Evolutionary conservation across 2,329 filamentous ascomycete species (phyloP), one percentile per base, ranked within the genome.

Genomic region (Chaetomium globosum): DNA sequence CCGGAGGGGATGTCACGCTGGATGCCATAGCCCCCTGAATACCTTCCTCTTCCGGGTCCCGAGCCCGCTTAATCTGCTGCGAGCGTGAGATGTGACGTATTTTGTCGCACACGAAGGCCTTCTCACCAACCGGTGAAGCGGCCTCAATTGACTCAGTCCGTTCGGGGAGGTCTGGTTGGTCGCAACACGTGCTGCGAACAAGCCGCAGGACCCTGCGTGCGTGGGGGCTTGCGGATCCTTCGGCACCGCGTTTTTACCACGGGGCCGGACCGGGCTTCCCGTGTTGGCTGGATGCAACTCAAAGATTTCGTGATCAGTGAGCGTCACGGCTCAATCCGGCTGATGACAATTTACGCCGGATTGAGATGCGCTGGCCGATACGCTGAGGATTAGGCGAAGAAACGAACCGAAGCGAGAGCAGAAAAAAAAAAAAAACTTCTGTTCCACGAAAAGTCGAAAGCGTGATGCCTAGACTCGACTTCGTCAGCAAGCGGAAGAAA

Each of bases 231-330:
- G 65, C 67, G 65, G 66, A 66, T 67, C 65, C 51, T 46, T 63
- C 64, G 67, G 66, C 55, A 64, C 60, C 30, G 43, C 46, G 33
- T 46, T 52, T 52, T n/a, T 67, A 65, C 67, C 64, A 54, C 56
- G 21, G 26, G 58, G 52, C 54, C 56, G 64, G 67, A 62, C 63
- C 59, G 59, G 53, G 31, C 28, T 57, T 10, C 43, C 62, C 55
- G 55, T 58, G 57, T 53, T 43, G 26, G 19, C 23, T 43, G 12
- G 39, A 49, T 30, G n/a, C 19, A 36, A 43, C 33, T 36, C 33
- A 10, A 12, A 30, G 26, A 52, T 59, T 55, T 23, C 54, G 23
- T 49, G 48, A 65, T 66, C 66, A 63, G 53, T 66, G 64, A 65
- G 53, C 60, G 49, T 55, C 23, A 52, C 60, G 48, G 54, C 66